A percentile compares a stretch with the other conserved stretches of the same genome.
Evolutionary conservation across 257 asterid species (phyloP).

Genomic region (Agastache rugosa): DNA sequence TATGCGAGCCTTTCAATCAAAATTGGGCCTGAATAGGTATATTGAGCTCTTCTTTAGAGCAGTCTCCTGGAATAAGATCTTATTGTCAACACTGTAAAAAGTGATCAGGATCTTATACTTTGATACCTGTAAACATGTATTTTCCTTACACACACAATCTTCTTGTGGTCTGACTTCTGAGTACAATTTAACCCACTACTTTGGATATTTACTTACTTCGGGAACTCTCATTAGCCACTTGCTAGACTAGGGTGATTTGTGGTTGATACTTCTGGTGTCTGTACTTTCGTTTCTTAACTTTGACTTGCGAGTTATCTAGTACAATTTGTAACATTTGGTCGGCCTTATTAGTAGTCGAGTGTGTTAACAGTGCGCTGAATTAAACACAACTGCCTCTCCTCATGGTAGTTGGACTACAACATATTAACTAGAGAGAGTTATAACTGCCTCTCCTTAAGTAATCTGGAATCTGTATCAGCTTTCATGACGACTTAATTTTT

Average conservation of each 20-base stretch:
- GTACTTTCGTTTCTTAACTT: background rate
- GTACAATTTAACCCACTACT: slow-evolving; percentile 4
- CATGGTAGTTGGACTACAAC: background rate
- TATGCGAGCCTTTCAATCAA: background rate
- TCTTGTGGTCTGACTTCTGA: background rate
- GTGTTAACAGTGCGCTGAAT: background rate
- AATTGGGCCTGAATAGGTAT: background rate
- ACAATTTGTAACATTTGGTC: background rate
- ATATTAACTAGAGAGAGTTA: background rate
- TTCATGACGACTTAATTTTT: slow-evolving; percentile 20
- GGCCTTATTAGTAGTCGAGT: background rate
- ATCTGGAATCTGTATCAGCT: slow-evolving; percentile 16
- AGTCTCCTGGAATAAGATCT: background rate
- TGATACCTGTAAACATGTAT: background rate
- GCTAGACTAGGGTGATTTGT: slow-evolving; percentile 1
- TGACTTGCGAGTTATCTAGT: slow-evolving; percentile 10
- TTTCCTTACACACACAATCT: background rate
- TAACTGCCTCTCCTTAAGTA: background rate
- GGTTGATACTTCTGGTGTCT: background rate
- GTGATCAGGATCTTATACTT: background rate
- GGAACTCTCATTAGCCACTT: slow-evolving; percentile 2
- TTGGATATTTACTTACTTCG: background rate
- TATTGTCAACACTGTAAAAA: slow-evolving; percentile 6
- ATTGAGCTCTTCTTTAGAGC: background rate
- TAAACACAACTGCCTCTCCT: background rate